These are phyloP conservation scores for Boletus semigastroideus DNA, from an alignment of 1,284 basidiomycete species.

Conservation along the genomic window DNA sequence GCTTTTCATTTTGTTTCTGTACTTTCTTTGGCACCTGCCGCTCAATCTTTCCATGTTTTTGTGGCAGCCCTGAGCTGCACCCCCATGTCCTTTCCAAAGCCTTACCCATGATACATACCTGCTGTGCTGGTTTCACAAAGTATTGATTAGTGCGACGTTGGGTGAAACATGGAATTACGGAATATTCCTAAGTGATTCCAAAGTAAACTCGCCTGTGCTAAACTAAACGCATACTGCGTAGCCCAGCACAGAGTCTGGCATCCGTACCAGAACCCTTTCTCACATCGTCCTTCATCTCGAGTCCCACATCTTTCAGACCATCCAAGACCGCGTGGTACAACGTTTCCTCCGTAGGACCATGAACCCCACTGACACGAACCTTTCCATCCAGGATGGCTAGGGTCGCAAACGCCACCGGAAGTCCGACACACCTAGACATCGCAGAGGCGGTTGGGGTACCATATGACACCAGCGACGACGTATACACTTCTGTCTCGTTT, in stretches of 20 bases:
- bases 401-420: constrained; percentile 82
- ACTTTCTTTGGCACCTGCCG: not conserved
- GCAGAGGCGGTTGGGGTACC: constrained; percentile 69
- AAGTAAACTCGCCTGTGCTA: not conserved
- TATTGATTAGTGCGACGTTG: not conserved
- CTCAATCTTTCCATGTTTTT: constrained; percentile 4
- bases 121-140: not conserved
- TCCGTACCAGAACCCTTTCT: constrained; percentile 33
- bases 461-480: constrained; percentile 73
- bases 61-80: constrained; percentile 19
- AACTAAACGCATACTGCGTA: constrained; percentile 9
- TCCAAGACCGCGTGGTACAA: constrained; percentile 64
- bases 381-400: constrained; percentile 70
- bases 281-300: constrained; percentile 65
- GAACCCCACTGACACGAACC: constrained; percentile 59
- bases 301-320: constrained; percentile 59
- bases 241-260: constrained; percentile 20
- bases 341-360: constrained; percentile 59
- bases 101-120: not conserved
- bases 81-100: not conserved
- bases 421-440: constrained; percentile 89
- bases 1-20: not conserved
- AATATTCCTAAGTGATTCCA: not conserved
- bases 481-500: constrained; percentile 59
- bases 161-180: not conserved